Percentiles rank a stretch among this genome's conserved stretches.
phyloP scores from a whole-genome alignment of 1,139 yeast species.

The Saccharomycopsis hybrid region DNA sequence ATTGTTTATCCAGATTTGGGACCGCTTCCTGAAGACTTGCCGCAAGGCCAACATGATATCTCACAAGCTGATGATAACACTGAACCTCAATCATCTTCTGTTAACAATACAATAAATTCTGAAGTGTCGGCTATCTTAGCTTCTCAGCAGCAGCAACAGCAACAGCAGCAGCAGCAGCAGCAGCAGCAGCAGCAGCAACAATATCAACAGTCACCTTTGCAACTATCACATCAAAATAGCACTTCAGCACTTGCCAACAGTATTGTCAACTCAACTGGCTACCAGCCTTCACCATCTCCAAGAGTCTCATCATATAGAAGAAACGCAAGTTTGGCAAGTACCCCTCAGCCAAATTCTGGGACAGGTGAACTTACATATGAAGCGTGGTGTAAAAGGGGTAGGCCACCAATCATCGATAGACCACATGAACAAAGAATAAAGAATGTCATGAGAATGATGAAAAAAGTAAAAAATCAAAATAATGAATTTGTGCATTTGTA shows the following conservation, averaged over 20 bases:
- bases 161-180: neutral
- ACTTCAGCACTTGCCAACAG: constrained; percentile 20
- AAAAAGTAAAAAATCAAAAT: constrained; percentile 57
- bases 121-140: neutral
- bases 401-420: constrained; percentile 93
- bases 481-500: constrained; percentile 45
- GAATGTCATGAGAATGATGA: constrained; percentile 72
- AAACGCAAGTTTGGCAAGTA: neutral
- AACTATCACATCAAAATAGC: constrained; percentile 32
- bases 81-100: neutral
- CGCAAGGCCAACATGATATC: neutral
- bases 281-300: neutral
- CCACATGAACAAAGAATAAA: constrained; percentile 92
- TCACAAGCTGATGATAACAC: neutral
- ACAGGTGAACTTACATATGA: constrained; percentile 15
- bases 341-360: neutral
- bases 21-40: constrained; percentile 34
- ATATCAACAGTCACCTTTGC: constrained; percentile 29
- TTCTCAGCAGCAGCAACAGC: neutral
- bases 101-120: neutral
- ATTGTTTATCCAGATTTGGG: constrained; percentile 68
- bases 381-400: constrained; percentile 73
- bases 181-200: neutral
- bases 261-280: constrained; percentile 21
- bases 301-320: neutral